Base-by-base conservation (phyloP, 2,329 filamentous ascomycete genomes). In the Phialocephala sp. region DNA sequence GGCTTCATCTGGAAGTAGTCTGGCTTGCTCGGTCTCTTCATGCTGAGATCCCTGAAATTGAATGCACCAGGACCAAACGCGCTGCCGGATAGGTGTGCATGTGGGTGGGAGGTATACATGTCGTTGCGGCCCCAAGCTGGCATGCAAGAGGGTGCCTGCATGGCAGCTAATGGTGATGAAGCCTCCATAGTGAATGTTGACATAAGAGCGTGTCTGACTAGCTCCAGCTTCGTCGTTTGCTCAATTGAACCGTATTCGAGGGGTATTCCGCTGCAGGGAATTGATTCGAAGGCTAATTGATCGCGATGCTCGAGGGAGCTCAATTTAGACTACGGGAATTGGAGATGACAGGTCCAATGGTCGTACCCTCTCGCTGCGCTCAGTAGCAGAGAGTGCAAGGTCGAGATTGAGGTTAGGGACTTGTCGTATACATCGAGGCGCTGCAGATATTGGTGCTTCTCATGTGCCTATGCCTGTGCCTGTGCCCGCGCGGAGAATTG, bases 161-260 rank as follows among this genome's bases (percentile, higher is more conserved):
- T 91, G 64, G 94, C 93, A 79, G 94, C 94, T 77, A 98, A 82
- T 56, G 95, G 95, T 74, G 95, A 98, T 54, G 94, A 97, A 71
- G 91, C 90, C 81, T 97, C 93, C 93, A 98, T 97, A 76, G 59
- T 81, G 72, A 71, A 69, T 59, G 45, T 50, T 50, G 45, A 50
- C 18, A 43, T 59, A 41, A 18, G 11, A 43, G 45, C 35, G 52
- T 50, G 54, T 50, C 39, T 62, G 52, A 63, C 60, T 63, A 54
- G 59, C 55, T 4, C 27, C 27, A 47, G 27, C n/a, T 64, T 64
- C 65, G 59, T 65, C 32, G 60, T 67, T 41, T 60, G 62, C 63
- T 55, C 63, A 67, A 71, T 69, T 72, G 64, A 52, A 14, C 27
- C 47, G 20, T 59, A 22, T 62, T 60, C 45, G 32, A 56, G 59